These are phyloP conservation scores for Erucastrum elatum DNA, from an alignment of 345 rosid genomes.

Conservation along the genomic window DNA sequence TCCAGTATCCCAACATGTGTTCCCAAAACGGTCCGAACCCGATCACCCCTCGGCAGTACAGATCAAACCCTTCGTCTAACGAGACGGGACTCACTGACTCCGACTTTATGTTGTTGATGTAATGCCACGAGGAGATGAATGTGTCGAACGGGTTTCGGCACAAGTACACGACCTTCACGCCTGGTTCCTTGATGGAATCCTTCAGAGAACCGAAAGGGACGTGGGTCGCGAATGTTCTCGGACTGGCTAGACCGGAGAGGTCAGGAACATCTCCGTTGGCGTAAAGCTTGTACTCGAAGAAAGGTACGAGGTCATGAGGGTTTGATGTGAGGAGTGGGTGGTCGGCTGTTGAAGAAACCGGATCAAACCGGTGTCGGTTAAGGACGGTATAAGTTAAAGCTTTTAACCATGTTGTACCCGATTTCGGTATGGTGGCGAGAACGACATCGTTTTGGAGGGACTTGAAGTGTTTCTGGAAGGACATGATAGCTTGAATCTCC, in stretches of 20 bases:
- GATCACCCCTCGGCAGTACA: constrained; percentile 47
- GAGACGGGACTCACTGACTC: constrained; percentile 26
- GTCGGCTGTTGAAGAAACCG: background rate
- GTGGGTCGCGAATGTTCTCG: constrained; percentile 54
- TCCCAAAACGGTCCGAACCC: constrained; percentile 59
- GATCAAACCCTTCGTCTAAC: constrained; percentile 49
- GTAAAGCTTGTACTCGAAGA: constrained; percentile 53
- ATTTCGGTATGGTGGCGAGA: constrained; percentile 54
- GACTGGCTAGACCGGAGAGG: constrained; percentile 38
- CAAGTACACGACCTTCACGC: constrained; percentile 44
- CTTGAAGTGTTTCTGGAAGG: constrained; percentile 50
- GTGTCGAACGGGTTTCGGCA: constrained; percentile 57
- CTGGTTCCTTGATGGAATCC: constrained; percentile 36
- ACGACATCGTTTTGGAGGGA: constrained; percentile 38
- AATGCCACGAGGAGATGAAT: constrained; percentile 55
- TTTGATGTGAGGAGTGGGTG: constrained; percentile 53
- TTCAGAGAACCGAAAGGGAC: constrained; percentile 43
- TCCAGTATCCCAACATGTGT: constrained; percentile 57
- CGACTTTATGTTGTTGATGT: constrained; percentile 29
- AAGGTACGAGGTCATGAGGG: constrained; percentile 66
- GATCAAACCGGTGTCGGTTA: constrained; percentile 36
- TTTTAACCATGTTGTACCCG: constrained; percentile 65
- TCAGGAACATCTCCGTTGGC: constrained; percentile 44
- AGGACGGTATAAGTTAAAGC: constrained; percentile 46
- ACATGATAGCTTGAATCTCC: constrained; percentile 56